Evolutionary conservation across 345 rosid genomes (phyloP).

Genomic region (Eucalyptus leucophloia): DNA sequence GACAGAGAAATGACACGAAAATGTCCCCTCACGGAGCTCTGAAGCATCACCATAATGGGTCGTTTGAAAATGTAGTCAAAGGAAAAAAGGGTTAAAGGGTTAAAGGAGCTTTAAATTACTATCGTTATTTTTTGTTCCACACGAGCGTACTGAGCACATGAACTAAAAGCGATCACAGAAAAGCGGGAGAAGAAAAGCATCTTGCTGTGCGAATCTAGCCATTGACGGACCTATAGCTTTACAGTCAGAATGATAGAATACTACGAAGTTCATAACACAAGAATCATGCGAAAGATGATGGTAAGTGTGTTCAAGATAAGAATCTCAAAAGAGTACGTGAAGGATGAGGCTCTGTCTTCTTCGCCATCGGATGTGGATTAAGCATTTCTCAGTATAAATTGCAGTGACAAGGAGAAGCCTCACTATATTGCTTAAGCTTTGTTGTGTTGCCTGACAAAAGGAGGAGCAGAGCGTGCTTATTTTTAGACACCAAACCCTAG

Average conservation of each 20-base stretch:
- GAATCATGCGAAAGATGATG: neutral
- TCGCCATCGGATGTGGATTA: neutral
- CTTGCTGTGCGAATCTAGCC: neutral
- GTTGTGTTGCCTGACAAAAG: neutral
- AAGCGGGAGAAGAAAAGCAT: neutral
- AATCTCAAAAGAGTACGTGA: neutral
- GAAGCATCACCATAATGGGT: neutral
- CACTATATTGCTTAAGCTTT: neutral
- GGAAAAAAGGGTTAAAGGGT: neutral
- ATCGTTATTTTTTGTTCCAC: neutral
- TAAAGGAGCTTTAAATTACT: neutral
- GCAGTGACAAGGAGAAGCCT: neutral
- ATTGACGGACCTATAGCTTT: neutral
- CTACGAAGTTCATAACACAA: neutral
- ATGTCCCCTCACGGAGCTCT: neutral
- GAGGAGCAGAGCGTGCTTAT: neutral
- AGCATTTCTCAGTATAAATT: neutral
- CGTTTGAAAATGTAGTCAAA: neutral
- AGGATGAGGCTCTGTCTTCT: neutral
- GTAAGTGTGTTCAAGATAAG: neutral
- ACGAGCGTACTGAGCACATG: neutral
- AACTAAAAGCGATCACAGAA: neutral
- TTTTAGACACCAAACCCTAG: neutral
- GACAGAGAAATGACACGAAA: neutral
- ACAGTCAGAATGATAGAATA: neutral